A percentile compares a stretch with the other conserved stretches of the same genome.
Evolutionary conservation across 768 basidiomycete species (phyloP).

Genomic region (Tylopilus plumbeoviolaceoides): DNA sequence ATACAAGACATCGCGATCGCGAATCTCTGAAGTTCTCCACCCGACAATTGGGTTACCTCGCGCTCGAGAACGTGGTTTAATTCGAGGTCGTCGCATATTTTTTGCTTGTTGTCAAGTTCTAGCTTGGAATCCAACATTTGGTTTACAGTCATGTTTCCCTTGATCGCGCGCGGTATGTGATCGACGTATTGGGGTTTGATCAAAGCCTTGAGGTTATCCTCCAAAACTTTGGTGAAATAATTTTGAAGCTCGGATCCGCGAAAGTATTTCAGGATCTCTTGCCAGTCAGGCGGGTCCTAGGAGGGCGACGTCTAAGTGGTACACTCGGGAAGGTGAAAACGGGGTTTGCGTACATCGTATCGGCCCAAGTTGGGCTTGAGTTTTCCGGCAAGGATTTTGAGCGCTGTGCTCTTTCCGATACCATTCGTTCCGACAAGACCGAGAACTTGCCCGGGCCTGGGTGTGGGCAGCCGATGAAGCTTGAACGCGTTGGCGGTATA

Average conservation of each 20-base stretch:
- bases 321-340: neutral
- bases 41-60: conserved; percentile 82
- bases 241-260: conserved; percentile 98
- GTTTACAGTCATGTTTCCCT: conserved; percentile 78
- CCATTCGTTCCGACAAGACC: conserved; percentile 98
- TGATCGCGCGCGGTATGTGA: conserved; percentile 95
- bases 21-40: conserved; percentile 97
- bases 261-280: conserved; percentile 97
- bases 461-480: conserved; percentile 95
- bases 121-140: conserved; percentile 92
- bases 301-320: neutral
- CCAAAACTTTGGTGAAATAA: conserved; percentile 98
- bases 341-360: conserved; percentile 69
- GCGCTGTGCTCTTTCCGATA: conserved; percentile 97
- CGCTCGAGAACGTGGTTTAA: conserved; percentile 82
- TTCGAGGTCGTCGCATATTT: conserved; percentile 83
- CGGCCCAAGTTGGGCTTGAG: conserved; percentile 96
- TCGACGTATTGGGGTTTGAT: conserved; percentile 99
- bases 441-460: conserved; percentile 96
- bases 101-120: conserved; percentile 85
- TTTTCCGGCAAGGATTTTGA: conserved; percentile 96
- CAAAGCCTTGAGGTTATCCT: conserved; percentile 96
- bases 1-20: conserved; percentile 98
- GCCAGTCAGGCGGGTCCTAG: conserved; percentile 98
- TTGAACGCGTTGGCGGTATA: conserved; percentile 99